A percentile compares a stretch with the other conserved stretches of the same genome.
These are phyloP conservation scores for Heterobasidion occidentale DNA, from an alignment of 1,284 basidiomycete genomes.

Conservation along the genomic window DNA sequence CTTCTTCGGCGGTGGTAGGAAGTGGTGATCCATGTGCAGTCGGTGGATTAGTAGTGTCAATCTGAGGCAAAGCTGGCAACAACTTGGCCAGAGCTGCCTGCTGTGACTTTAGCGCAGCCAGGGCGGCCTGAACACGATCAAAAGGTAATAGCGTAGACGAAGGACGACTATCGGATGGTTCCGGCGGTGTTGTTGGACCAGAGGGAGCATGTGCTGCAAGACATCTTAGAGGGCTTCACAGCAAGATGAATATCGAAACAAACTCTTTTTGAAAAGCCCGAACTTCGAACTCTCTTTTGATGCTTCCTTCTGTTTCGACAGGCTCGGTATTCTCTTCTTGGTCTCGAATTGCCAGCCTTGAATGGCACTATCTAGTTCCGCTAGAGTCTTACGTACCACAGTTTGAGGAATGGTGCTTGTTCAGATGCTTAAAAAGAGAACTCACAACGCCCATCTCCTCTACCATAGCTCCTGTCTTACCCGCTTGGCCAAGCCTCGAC, in stretches of 20 bases:
- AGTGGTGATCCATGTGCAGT: constrained; percentile 31
- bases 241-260: constrained; percentile 10
- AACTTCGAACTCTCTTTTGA: constrained; percentile 31
- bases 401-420: constrained; percentile 9
- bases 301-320: constrained; percentile 38
- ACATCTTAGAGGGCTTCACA: neutral
- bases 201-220: constrained; percentile 7
- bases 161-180: constrained; percentile 1
- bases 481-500: constrained; percentile 23
- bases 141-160: constrained; percentile 14
- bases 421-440: constrained; percentile 9
- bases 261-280: constrained; percentile 51
- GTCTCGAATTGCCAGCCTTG: constrained; percentile 20
- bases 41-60: constrained; percentile 27
- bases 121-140: constrained; percentile 33
- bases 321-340: constrained; percentile 23
- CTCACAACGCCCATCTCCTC: constrained; percentile 58
- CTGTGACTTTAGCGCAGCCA: constrained; percentile 53
- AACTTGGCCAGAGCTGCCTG: constrained; percentile 44
- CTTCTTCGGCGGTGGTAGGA: constrained; percentile 43
- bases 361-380: constrained; percentile 35
- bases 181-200: constrained; percentile 1
- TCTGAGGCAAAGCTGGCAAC: constrained; percentile 27
- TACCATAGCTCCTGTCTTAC: constrained; percentile 38
- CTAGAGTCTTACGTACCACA: constrained; percentile 25